Percentiles rank a stretch among this genome's conserved stretches.
Conservation (phyloP, 2,329 filamentous ascomycete genomes). For the Fusarium albosuccineum region DNA sequence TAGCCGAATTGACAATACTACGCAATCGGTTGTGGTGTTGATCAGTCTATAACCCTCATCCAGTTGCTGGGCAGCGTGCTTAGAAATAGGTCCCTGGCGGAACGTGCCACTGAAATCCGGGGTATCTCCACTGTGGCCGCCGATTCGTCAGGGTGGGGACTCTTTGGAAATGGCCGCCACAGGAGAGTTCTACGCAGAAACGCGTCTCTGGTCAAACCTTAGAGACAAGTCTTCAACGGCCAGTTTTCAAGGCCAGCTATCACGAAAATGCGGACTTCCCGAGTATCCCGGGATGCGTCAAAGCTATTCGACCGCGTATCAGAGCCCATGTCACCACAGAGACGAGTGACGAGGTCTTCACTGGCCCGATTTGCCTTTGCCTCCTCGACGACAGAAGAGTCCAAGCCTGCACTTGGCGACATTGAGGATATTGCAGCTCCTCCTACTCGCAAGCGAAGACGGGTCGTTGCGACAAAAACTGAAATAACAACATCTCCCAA, state of each 20-base stretch:
- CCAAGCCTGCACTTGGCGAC: slow-evolving; percentile 52
- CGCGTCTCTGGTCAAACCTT: slow-evolving; percentile 18
- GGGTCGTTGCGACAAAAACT: slow-evolving; percentile 36
- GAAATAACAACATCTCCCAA: slow-evolving; percentile 32
- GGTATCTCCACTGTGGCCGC: slow-evolving; percentile 23
- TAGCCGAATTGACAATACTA: too few relatives aligned
- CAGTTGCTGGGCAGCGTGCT: slow-evolving; percentile 3
- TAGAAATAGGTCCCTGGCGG: slow-evolving; percentile 9
- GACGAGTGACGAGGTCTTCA: slow-evolving; percentile 63
- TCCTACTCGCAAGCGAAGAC: slow-evolving; percentile 49
- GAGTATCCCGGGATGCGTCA: slow-evolving; percentile 69
- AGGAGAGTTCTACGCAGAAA: slow-evolving; percentile 23
- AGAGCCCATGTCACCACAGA: slow-evolving; percentile 50
- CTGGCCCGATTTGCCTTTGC: slow-evolving; percentile 62
- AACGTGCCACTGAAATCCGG: slow-evolving; percentile 26
- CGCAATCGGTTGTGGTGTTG: too few relatives aligned
- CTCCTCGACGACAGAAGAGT: slow-evolving; percentile 42
- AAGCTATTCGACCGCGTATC: slow-evolving; percentile 61
- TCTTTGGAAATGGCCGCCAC: slow-evolving; percentile 19
- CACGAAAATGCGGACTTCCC: slow-evolving; percentile 67
- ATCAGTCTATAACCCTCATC: neutral
- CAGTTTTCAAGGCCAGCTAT: neutral
- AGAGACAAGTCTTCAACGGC: slow-evolving; percentile 2
- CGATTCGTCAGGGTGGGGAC: slow-evolving; percentile 27
- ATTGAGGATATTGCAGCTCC: slow-evolving; percentile 68